Base-by-base conservation (phyloP, 306 rosid genomes). In the Cucurbita maxima region DNA sequence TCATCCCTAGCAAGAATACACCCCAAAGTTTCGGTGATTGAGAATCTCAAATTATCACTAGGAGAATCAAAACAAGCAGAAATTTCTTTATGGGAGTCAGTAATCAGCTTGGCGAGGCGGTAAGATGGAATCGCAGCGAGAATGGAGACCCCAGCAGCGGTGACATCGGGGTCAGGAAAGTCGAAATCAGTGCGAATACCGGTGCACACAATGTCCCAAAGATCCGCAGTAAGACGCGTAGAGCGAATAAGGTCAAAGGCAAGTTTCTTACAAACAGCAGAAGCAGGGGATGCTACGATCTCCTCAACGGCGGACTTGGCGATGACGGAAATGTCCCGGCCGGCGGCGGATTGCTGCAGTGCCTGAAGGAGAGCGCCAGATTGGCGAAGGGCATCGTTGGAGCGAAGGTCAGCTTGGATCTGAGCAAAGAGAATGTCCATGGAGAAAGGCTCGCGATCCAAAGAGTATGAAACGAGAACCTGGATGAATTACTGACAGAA, bases 401-500 rank as follows among this genome's bases (percentile, higher is more conserved):
- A 89, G 45, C 96, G 99, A 80, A 91, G 97, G 84, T 94, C 97
- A 5, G 99, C 96, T 75, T 94, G 99, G 92, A 94, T 91, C 96
- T 91, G 97, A 40, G 99, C 97, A 77, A 88, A 94, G 74, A 94
- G 96, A 34, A 94, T 94, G 83, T 94, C 99, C 99, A 94, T 86
- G 44, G 58, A 20, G 45, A 51, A 25, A 10, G 41, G 72, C 75
- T 73, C 57, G 45, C 70, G 83, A 76, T 86, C 80, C 76, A 69
- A 62, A 50, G 58, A 73, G 53, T 41, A 13, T 19, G 9, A 76
- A 51, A 25, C 56, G 55, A 73, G 20, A 13, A 74, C 3, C 22
- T 58, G 25, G 67, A 58, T 7, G 47, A 43, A 73, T 73, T 43
- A 37, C 41, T 43, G 3, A 30, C 8, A 15, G 52, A 34, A 60